Conservation (phyloP, 345 rosid genomes). For the Gossypioides kirkii region DNA sequence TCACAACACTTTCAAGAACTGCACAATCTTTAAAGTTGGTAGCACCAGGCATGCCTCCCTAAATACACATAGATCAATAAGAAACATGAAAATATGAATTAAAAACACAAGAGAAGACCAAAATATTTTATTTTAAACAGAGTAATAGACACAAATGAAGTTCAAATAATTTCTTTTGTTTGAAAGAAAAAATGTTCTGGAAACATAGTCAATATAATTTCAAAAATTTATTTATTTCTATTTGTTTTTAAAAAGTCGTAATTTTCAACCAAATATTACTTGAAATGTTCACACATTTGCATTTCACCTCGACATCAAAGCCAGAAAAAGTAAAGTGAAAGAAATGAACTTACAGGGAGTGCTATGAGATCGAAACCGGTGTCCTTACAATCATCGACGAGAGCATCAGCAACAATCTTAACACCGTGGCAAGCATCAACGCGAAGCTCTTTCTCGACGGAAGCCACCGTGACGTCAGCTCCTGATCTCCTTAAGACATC, state of each 20-base stretch:
- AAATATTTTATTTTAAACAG: not conserved
- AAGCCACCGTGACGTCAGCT: conserved; percentile 76
- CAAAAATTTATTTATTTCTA: not conserved
- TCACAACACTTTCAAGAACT: conserved; percentile 55
- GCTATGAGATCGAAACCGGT: conserved; percentile 65
- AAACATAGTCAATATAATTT: not conserved
- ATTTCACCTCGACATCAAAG: not conserved
- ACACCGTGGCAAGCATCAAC: conserved; percentile 76
- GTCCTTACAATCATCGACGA: conserved; percentile 45
- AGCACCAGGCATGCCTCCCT: conserved; percentile 97
- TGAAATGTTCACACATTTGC: not conserved
- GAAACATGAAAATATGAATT: not conserved
- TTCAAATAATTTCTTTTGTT: not conserved
- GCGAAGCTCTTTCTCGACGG: conserved; percentile 61
- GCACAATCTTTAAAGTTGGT: conserved; percentile 63
- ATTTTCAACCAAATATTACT: not conserved
- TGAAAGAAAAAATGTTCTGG: not conserved
- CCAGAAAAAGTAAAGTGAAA: not conserved
- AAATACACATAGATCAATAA: not conserved
- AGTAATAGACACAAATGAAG: not conserved
- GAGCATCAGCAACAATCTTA: conserved; percentile 72
- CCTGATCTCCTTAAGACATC: conserved; percentile 82
- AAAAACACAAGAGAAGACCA: not conserved
- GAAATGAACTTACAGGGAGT: conserved; percentile 50
- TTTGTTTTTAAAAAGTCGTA: not conserved